Conservation (phyloP, 352 stramenopile species). For the Pythium catenulatum region DNA sequence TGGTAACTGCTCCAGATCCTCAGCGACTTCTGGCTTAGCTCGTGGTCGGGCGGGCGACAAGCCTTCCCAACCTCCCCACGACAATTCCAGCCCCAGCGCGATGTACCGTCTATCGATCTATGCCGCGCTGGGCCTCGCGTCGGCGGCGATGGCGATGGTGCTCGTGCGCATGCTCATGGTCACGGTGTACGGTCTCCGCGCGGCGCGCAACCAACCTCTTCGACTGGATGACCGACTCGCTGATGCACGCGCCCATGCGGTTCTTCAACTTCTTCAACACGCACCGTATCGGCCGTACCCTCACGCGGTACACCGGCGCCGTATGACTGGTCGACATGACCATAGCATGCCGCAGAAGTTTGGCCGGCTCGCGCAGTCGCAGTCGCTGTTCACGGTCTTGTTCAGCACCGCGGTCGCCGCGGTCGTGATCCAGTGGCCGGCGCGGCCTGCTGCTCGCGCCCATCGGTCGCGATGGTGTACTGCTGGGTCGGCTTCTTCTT, state of each 20-base stretch:
- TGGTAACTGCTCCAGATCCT: slow-evolving; percentile 88
- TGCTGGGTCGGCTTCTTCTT: no score
- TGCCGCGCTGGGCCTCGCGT: slow-evolving; percentile 20
- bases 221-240: slow-evolving; percentile 84
- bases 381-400: no score
- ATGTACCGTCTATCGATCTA: slow-evolving; percentile 24
- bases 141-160: slow-evolving; percentile 42
- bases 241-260: slow-evolving; percentile 91
- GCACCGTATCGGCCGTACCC: no score
- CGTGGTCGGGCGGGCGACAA: slow-evolving; percentile 76
- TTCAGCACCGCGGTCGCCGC: no score
- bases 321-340: no score
- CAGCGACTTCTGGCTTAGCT: slow-evolving; percentile 95
- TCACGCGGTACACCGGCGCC: no score
- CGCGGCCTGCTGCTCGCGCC: no score
- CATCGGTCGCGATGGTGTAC: no score
- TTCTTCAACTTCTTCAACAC: no score
- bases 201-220: slow-evolving; percentile 82
- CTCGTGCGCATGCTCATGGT: slow-evolving; percentile 46
- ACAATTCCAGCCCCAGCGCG: not conserved
- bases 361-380: no score
- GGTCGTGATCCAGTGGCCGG: no score
- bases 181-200: slow-evolving; percentile 23
- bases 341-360: no score
- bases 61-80: not conserved